Evolutionary conservation across 225 moss, liverwort and hornwort species (phyloP).

Genomic region (Bryoerythrophyllum caledonicum): DNA sequence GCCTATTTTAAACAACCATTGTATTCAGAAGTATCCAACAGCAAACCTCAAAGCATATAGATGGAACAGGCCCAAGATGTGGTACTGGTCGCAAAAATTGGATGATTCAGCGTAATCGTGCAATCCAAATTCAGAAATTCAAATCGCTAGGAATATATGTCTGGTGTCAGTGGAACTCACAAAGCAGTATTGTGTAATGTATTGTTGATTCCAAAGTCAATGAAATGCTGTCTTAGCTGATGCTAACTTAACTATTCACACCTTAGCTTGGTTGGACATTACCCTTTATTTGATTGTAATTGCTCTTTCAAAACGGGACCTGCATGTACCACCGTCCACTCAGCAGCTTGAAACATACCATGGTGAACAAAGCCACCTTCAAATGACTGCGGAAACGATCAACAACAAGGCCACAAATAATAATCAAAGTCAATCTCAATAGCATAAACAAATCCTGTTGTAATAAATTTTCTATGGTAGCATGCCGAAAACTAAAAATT

Average conservation of each 20-base stretch:
- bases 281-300: constrained; percentile 46
- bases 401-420: neutral
- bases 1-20: neutral
- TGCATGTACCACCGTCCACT: constrained; percentile 45
- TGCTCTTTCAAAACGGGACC: constrained; percentile 45
- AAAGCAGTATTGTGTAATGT: neutral
- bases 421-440: neutral
- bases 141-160: neutral
- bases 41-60: neutral
- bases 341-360: constrained; percentile 56
- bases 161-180: neutral
- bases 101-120: neutral
- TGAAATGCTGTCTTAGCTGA: neutral
- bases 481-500: neutral
- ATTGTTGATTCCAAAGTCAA: neutral
- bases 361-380: constrained; percentile 55
- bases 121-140: neutral
- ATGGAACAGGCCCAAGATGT: neutral
- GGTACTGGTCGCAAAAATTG: neutral
- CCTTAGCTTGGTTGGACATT: constrained; percentile 2
- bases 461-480: neutral
- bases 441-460: neutral
- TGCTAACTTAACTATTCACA: neutral
- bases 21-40: neutral
- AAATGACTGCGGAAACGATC: constrained; percentile 35